Conservation (phyloP, 2,329 filamentous ascomycete genomes). For the Fusarium sp. region DNA sequence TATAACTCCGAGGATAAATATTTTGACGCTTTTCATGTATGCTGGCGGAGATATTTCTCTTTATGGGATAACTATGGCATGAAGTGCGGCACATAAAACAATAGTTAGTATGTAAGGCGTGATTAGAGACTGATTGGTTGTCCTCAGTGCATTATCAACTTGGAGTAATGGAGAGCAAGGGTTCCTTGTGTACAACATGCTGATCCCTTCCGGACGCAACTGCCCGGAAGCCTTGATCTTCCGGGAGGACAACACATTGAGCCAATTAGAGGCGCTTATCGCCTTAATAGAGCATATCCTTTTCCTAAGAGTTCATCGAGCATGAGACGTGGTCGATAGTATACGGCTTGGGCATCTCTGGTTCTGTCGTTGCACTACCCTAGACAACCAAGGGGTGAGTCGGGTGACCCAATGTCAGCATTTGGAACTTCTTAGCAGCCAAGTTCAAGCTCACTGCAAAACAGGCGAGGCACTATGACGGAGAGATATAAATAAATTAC, state of each 20-base stretch:
- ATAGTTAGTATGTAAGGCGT: background rate
- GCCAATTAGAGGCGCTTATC: background rate
- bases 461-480: too few species aligned
- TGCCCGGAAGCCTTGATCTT: background rate
- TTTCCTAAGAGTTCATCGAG: too few species aligned
- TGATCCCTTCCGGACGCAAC: background rate
- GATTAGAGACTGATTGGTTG: background rate
- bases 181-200: background rate
- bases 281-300: background rate
- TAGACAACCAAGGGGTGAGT: too few species aligned
- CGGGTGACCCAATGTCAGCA: too few species aligned
- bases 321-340: too few species aligned
- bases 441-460: too few species aligned
- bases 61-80: background rate
- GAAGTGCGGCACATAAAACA: background rate
- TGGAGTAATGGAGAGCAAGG: background rate
- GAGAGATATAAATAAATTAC: too few species aligned
- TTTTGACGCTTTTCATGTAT: background rate
- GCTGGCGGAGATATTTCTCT: background rate
- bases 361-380: too few species aligned
- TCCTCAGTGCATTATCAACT: background rate
- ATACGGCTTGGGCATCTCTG: too few species aligned
- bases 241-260: background rate
- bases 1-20: background rate
- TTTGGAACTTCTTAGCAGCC: too few species aligned